Percentiles rank a stretch among this genome's conserved stretches.
phyloP scores from a whole-genome alignment of 192 early-diverging fungal genomes.

The Funneliformis geosporum region DNA sequence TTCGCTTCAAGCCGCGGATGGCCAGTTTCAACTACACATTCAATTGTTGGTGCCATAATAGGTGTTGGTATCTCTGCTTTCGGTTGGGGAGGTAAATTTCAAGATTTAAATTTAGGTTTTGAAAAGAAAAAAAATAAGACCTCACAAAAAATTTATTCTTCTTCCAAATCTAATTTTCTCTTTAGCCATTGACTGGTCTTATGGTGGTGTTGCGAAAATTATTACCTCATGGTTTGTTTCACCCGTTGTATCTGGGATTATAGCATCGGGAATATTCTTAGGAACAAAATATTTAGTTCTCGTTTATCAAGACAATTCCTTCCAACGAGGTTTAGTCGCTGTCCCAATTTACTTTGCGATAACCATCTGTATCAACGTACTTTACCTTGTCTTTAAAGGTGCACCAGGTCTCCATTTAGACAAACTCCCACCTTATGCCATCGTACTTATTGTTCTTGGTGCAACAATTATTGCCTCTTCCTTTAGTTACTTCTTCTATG shows the following conservation, averaged over 20 bases:
- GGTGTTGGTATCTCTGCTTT: constrained; percentile 71
- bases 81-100: constrained; percentile 34
- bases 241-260: constrained; percentile 58
- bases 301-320: constrained; percentile 49
- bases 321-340: constrained; percentile 57
- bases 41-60: constrained; percentile 70
- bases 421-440: constrained; percentile 46
- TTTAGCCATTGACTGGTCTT: constrained; percentile 61
- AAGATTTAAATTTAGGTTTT: not conserved
- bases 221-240: constrained; percentile 70
- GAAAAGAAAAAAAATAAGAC: not conserved
- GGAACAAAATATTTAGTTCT: constrained; percentile 61
- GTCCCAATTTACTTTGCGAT: constrained; percentile 69
- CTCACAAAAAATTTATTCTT: not conserved
- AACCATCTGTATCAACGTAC: constrained; percentile 62
- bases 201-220: constrained; percentile 50
- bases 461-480: constrained; percentile 52
- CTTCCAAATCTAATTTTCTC: not conserved
- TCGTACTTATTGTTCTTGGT: constrained; percentile 65
- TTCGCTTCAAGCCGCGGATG: constrained; percentile 61
- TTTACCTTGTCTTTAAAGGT: constrained; percentile 75
- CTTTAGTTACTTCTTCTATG: constrained; percentile 64
- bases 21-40: constrained; percentile 75
- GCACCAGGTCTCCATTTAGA: constrained; percentile 54
- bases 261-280: constrained; percentile 60